These are phyloP conservation scores for Diaporthe humulicola DNA, from an alignment of 2,329 filamentous ascomycete species.

Conservation along the genomic window DNA sequence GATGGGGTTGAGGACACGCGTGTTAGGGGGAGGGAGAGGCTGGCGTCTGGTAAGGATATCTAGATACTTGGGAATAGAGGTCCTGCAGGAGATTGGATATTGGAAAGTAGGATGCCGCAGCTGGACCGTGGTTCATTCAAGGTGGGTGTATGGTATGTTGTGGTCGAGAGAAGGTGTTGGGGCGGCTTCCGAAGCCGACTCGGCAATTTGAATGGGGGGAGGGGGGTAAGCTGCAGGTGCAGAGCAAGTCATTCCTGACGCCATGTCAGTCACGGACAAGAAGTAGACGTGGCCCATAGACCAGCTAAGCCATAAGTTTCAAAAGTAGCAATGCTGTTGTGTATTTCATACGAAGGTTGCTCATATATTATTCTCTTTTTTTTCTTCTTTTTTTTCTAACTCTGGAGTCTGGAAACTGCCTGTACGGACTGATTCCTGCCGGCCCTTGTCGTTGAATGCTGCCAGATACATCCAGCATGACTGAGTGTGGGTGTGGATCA, in stretches of 20 bases:
- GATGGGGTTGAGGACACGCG: conserved; percentile 3
- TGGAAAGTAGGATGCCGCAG: background rate
- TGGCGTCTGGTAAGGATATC: background rate
- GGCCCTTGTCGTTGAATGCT: background rate
- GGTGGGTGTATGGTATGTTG: conserved; percentile 14
- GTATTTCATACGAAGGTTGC: background rate
- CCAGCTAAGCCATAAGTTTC: background rate
- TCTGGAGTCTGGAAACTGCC: background rate
- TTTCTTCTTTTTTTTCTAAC: background rate
- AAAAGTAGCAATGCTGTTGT: background rate
- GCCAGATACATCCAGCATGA: background rate
- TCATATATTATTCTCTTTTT: background rate
- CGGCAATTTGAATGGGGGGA: conserved; percentile 15
- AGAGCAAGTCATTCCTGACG: background rate
- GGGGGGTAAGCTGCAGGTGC: conserved; percentile 3
- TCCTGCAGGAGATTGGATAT: background rate
- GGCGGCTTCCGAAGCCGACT: conserved; percentile 23
- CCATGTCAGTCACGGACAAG: background rate
- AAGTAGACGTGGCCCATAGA: background rate
- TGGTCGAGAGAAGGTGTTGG: background rate
- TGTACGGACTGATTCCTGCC: background rate
- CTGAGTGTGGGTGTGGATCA: background rate
- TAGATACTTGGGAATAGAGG: background rate
- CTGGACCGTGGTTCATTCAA: background rate
- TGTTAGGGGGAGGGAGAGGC: background rate